Evolutionary conservation across 257 asterid genomes (phyloP), one percentile per base, ranked within the genome.

Genomic region (Solanum virginianum): DNA sequence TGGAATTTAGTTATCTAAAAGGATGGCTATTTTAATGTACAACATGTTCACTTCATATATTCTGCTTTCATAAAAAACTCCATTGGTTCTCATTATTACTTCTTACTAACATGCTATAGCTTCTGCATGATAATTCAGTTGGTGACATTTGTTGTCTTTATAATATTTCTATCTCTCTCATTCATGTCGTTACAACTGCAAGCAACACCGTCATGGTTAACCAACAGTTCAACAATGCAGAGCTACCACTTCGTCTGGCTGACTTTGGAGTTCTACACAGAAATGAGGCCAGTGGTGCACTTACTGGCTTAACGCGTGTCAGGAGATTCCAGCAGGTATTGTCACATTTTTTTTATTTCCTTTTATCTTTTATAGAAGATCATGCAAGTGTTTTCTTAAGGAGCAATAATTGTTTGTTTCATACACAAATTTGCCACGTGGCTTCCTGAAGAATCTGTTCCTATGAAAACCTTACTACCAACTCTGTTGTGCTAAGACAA

Each of bases 281-380:
- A 80, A 97, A 97, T 86, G 99, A 97, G 88, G 97, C 97, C 85
- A 97, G 98, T 86, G 99, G 99, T 81, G 99, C 99, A 85, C 98
- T 97, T 87, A 94, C 98, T 55, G 99, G 98, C 62, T 87, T 97
- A 88, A 97, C 98, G 41, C 99, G 99, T 83, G 98, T 97, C 59
- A 94, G 99, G 91, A 90, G 99, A 89, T 97, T 95, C 86, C 99
- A 94, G 92, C 99, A 97, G 99, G 99, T 97, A 91, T 80, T 26
- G 54, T 82, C 26, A 22, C 43, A 10, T 83, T 41, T 51, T 66
- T 45, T 45, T 41, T 41, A 45, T 82, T 62, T 66, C 54, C 51
- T 26, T 26, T 17, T 62, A 26, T 65, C 63, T n/a, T 49, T 39
- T 51, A 26, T 65, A 32, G 62, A 70, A 49, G 85, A 54, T 7